A percentile compares a stretch with the other conserved stretches of the same genome.
phyloP scores from a whole-genome alignment of 2,329 filamentous ascomycete species.

The Talaromyces piceae region DNA sequence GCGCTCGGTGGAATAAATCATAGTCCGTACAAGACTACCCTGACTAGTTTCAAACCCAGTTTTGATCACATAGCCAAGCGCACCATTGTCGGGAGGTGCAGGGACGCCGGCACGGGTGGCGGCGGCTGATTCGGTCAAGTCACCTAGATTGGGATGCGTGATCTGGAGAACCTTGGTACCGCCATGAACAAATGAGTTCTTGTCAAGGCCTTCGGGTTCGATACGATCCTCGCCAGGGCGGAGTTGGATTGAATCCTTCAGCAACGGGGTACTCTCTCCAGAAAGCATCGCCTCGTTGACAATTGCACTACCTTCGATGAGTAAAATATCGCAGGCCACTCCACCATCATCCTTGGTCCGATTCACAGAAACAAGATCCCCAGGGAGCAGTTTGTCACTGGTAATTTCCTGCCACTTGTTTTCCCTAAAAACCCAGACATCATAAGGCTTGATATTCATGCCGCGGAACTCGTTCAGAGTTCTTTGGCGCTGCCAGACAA shows the following conservation, averaged over 20 bases:
- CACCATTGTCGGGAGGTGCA: conserved; percentile 83
- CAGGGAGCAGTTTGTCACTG: conserved; percentile 87
- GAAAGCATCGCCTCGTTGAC: conserved; percentile 99
- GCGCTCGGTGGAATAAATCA: conserved; percentile 99
- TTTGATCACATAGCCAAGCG: conserved; percentile 89
- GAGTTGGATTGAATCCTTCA: conserved; percentile 93
- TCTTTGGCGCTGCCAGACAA: conserved; percentile 96
- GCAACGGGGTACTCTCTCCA: conserved; percentile 89
- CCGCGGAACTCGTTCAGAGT: conserved; percentile 94
- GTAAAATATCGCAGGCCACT: conserved; percentile 92
- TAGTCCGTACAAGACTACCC: conserved; percentile 92
- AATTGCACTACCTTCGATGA: conserved; percentile 91
- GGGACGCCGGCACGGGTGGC: conserved; percentile 70
- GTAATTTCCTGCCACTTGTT: conserved; percentile 81
- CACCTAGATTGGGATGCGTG: conserved; percentile 70
- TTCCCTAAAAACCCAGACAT: conserved; percentile 81
- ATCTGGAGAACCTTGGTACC: conserved; percentile 97
- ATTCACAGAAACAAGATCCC: conserved; percentile 84
- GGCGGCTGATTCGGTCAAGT: conserved; percentile 56
- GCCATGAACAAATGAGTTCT: conserved; percentile 92
- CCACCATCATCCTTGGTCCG: conserved; percentile 95
- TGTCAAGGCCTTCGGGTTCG: conserved; percentile 87
- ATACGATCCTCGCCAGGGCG: conserved; percentile 72
- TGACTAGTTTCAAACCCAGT: conserved; percentile 98
- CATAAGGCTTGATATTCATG: conserved; percentile 99